Base-by-base conservation (phyloP, 768 basidiomycete species). In the Xerocomellus dryophilus region DNA sequence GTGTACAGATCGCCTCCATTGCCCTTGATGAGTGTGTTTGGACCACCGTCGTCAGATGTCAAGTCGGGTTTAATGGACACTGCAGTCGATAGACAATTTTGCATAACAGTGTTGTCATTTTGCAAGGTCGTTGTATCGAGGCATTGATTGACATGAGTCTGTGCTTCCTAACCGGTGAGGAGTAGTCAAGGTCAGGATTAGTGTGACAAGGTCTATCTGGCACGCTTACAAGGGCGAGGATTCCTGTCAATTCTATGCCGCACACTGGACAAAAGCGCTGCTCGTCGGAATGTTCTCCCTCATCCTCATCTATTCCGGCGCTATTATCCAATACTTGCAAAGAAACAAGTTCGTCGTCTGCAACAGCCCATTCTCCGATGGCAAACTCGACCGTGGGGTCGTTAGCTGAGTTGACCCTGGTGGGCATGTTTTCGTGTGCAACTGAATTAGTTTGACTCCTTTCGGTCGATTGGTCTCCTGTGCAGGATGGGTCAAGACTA, bases 281-380 rank as follows among this genome's bases (percentile, higher is more conserved):
- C 15, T 61, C 47, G 38, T 47, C 42, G 2, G 34, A 50, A 35
- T 8, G 39, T 25, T 40, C 51, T 9, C 17, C 50, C 57, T 76
- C 61, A 18, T 52, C 63, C 11, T 69, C 59, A 21, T 69, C 67
- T 5, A 64, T 58, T 23, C 63, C 60, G 8, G 21, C 2, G 8
- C 4, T 31, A 35, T 64, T 61, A 18, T 70, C 71, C 12, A 62
- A 63, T 10, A 58, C 62, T 14, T 72, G 70, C 50, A 72, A 63
- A 18, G 68, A 60, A 53, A 67, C 69, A 7, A 78, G 67, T 66
- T 86, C 91, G 58, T 93, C 91, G 60, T 92, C 90, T 11, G 82
- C 88, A 61, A 74, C 83, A 40, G 75, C 81, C 89, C 90, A 91
- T 7, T 83, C 82, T 31, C 79, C 78, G 17, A 73, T 74, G 23